Conservation (phyloP, 2,329 filamentous ascomycete genomes). For the Pezicula carpinea region DNA sequence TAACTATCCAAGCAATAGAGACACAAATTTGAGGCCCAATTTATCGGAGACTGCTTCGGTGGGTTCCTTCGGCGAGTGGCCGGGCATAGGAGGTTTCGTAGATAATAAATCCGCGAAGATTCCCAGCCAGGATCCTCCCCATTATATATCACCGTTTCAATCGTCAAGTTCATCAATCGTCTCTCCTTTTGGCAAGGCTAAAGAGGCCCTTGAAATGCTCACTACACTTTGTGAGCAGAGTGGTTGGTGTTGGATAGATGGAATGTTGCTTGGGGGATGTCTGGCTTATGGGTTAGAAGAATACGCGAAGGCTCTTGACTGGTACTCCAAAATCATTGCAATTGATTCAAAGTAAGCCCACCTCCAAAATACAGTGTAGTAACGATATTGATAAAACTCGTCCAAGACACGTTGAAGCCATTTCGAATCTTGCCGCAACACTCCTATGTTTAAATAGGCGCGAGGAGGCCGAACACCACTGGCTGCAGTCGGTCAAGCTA, state of each 20-base stretch:
- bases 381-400: background rate
- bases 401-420: constrained; percentile 72
- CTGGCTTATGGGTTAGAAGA: constrained; percentile 85
- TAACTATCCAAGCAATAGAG: too few relatives aligned
- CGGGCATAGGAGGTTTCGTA: background rate
- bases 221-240: constrained; percentile 73
- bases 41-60: background rate
- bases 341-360: constrained; percentile 50
- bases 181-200: constrained; percentile 42
- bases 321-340: constrained; percentile 62
- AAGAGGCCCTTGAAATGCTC: constrained; percentile 64
- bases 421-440: constrained; percentile 89
- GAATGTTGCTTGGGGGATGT: constrained; percentile 86
- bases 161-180: constrained; percentile 7
- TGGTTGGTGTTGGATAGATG: constrained; percentile 85
- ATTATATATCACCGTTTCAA: constrained; percentile 23
- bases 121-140: constrained; percentile 18
- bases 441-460: constrained; percentile 78
- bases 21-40: too few relatives aligned
- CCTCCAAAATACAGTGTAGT: background rate
- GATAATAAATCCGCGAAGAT: constrained; percentile 12
- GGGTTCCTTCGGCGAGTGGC: constrained; percentile 12
- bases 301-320: constrained; percentile 71
- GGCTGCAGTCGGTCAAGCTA: constrained; percentile 77
- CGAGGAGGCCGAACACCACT: constrained; percentile 79